phyloP scores from a whole-genome alignment of 805 yeast genomes.

The Metschnikowia peoriensis region DNA sequence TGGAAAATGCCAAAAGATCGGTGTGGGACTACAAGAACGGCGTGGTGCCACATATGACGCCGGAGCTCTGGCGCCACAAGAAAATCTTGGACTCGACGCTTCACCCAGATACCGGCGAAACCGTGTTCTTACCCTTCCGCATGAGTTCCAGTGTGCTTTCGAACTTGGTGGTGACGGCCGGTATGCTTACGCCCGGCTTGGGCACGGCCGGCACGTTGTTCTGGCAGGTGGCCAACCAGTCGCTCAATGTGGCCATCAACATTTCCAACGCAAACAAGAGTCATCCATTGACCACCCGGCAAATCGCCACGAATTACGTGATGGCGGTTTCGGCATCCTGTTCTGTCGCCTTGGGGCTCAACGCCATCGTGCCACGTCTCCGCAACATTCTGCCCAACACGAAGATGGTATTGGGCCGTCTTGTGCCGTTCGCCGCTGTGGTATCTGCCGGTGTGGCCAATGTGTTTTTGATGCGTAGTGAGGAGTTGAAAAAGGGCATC shows the following conservation, averaged over 20 bases:
- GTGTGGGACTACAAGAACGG: constrained; percentile 77
- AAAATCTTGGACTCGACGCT: constrained; percentile 84
- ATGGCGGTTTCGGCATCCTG: constrained; percentile 94
- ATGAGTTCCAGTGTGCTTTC: constrained; percentile 96
- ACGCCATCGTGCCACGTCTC: constrained; percentile 84
- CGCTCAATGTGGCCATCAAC: constrained; percentile 94
- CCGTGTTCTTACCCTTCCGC: constrained; percentile 89
- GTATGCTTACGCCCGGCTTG: constrained; percentile 94
- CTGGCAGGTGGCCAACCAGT: constrained; percentile 98
- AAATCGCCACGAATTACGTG: constrained; percentile 74
- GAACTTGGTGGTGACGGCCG: constrained; percentile 91
- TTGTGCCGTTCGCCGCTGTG: constrained; percentile 98
- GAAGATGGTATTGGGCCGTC: constrained; percentile 69
- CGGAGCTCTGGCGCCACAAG: constrained; percentile 87
- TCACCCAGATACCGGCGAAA: constrained; percentile 96
- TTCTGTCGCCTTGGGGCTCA: constrained; percentile 91
- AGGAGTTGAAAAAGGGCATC: constrained; percentile 86
- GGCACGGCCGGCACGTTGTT: constrained; percentile 88
- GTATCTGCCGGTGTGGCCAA: constrained; percentile 96
- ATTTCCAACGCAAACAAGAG: constrained; percentile 95
- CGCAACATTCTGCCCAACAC: constrained; percentile 69
- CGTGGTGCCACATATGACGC: constrained; percentile 58
- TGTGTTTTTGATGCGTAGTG: constrained; percentile 94
- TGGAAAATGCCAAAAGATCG: constrained; percentile 60
- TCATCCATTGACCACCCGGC: constrained; percentile 79